Base-by-base conservation (phyloP, 768 basidiomycete species). In the Boletus tomentosulus region DNA sequence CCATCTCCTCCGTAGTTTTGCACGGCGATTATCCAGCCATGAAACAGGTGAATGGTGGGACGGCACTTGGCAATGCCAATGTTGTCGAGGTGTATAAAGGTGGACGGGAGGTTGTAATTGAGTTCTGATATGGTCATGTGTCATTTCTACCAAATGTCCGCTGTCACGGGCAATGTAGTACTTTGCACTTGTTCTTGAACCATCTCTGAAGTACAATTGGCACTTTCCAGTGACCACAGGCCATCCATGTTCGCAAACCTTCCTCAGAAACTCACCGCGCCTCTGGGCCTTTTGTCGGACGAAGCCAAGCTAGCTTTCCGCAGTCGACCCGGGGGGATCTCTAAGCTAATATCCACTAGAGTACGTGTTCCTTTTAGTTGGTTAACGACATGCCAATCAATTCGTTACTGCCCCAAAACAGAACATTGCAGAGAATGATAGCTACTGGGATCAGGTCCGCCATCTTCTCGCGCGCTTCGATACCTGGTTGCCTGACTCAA, bases 271-370 rank as follows among this genome's bases (percentile, higher is more conserved):
- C 76, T 92, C 48, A 81, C 82, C 11, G 82, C 85, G 15, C 87
- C 89, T 13, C 85, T 92, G 67, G 83, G 85, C n/a, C 67, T 92
- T 19, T 69, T 92, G 33, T 86, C 85, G 6, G 92, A 96, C 66
- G 89, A 93, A 65, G 85, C 91, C 45, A 95, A 95, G 70, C 83
- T 97, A 16, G 84, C 86, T 11, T 97, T 97, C 69, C 84, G 90
- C 38, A 89, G 85, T 60, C 88, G 88, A 55, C 82, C 89, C 0
- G 78, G 79, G 41, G 93, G 93, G 16, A 85, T 97, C 48, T 77
- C 83, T 46, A 88, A 91, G 66, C 70, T 97, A 41, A 79, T 83
- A 46, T 77, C 83, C 13, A 79, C 78, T 31, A 82, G 92, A 60
- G 92, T 93, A 70, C 60, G 90, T 51, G 22, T 41, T 24, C 22